Base-by-base conservation (phyloP, 345 rosid genomes). In the Dovyalis caffra region DNA sequence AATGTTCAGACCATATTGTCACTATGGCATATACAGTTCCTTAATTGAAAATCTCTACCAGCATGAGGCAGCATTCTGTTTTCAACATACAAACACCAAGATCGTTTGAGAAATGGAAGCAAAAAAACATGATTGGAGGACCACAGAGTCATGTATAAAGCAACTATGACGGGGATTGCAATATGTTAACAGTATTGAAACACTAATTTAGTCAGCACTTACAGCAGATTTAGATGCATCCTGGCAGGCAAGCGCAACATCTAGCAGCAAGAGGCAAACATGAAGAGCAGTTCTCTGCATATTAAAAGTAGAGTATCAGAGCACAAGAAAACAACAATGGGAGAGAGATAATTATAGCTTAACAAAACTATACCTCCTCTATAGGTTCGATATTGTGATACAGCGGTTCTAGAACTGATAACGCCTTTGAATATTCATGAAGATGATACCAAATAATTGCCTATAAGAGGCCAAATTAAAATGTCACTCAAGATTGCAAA, bases 361-460 rank as follows among this genome's bases (percentile, higher is more conserved):
- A 77, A 57, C 74, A 64, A 61, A 45, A 80, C 10, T 56, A 49
- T 87, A 96, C 99, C 98, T 96, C 97, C 23, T 96, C 97, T 49
- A 96, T 86, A 9, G 94, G 92, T 76, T 80, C 85, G 23, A 96
- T 93, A 71, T 92, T 96, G 75, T 78, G 87, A 81, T 84, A 92
- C 72, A 96, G 64, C 33, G 97, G 97, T 79, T 88, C 89, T 70
- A 96, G 79, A 82, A 90, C 80, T 31, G 97, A 89, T 72, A 90
- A 82, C 15, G 97, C 90, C 86, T 93, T 93, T 31, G 85, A 69
- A 83, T 88, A 90, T 78, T 96, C 95, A 74, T 89, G 90, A 74
- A 92, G 97, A 79, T 96, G 97, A 80, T 89, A 93, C 97, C 97
- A 96, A 63, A 86, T 84, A 80, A 89, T 80, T 5, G 98, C 98